Evolutionary conservation across 257 asterid species (phyloP).

Genomic region (Prunella vulgaris): DNA sequence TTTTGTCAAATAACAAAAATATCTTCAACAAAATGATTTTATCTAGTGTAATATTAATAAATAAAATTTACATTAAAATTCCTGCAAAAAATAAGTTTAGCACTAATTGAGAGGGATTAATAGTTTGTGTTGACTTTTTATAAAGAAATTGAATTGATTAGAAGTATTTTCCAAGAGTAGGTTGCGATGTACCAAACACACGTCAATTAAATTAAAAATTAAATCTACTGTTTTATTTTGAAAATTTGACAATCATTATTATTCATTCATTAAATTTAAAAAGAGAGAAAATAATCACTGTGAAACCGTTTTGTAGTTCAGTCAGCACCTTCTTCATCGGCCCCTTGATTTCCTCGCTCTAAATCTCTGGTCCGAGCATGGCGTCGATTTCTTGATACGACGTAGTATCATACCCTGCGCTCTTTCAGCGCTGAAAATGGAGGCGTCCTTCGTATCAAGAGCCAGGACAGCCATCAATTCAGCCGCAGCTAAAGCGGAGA

Average conservation of each 20-base stretch:
- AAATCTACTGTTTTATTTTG: neutral
- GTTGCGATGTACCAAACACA: conserved; percentile 4
- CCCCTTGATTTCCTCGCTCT: conserved; percentile 9
- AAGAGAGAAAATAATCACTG: neutral
- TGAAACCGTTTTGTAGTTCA: conserved; percentile 11
- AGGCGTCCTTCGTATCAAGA: conserved; percentile 79
- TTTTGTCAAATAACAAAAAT: too few relatives aligned
- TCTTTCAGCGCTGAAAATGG: conserved; percentile 51
- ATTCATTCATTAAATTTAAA: neutral
- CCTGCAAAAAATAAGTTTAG: too few relatives aligned
- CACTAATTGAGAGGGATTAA: too few relatives aligned
- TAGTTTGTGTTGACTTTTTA: too few relatives aligned
- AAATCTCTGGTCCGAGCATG: conserved; percentile 25
- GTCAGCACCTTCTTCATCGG: conserved; percentile 13
- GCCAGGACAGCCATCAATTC: conserved; percentile 95
- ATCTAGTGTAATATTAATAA: too few relatives aligned
- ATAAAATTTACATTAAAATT: too few relatives aligned
- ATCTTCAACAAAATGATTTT: too few relatives aligned
- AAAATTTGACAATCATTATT: neutral
- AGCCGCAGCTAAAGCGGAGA: conserved; percentile 99
- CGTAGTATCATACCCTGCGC: conserved; percentile 17
- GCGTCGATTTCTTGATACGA: conserved; percentile 29
- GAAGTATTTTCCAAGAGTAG: neutral
- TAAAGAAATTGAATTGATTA: neutral
- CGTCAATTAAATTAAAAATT: neutral